phyloP scores from a whole-genome alignment of 441 rosid genomes.

The Syzygium malaccense region DNA sequence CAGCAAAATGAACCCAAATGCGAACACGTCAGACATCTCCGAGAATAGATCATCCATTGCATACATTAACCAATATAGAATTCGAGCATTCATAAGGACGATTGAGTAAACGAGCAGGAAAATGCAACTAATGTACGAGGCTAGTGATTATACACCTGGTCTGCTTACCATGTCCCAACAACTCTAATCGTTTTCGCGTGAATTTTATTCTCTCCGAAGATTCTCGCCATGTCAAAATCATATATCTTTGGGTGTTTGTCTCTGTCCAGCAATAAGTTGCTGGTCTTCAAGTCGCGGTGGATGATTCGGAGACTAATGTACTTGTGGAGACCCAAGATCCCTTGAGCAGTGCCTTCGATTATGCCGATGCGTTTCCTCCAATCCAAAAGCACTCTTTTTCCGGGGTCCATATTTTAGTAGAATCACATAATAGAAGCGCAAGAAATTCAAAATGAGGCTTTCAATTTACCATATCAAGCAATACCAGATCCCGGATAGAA shows the following conservation, averaged over 20 bases:
- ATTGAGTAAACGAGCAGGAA: not conserved
- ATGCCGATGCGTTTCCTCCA: not conserved
- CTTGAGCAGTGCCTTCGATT: not conserved
- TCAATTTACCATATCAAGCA: not conserved
- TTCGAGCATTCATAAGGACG: not conserved
- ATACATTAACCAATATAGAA: not conserved
- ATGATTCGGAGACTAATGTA: not conserved
- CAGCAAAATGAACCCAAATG: not conserved
- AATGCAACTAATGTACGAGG: not conserved
- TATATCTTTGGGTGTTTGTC: not conserved
- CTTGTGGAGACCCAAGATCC: not conserved
- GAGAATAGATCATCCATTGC: not conserved
- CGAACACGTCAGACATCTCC: not conserved
- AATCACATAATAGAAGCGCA: not conserved
- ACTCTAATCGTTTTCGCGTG: not conserved
- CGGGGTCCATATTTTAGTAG: not conserved
- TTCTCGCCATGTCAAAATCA: not conserved
- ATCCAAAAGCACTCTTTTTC: not conserved
- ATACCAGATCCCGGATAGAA: not conserved
- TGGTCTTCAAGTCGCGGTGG: not conserved
- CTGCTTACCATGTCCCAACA: not conserved
- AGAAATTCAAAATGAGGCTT: not conserved
- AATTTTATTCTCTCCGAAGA: not conserved
- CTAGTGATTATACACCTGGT: not conserved
- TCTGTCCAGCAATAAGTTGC: not conserved